Conservation (phyloP, 2,329 filamentous ascomycete genomes). For the Penicillium polonicum region DNA sequence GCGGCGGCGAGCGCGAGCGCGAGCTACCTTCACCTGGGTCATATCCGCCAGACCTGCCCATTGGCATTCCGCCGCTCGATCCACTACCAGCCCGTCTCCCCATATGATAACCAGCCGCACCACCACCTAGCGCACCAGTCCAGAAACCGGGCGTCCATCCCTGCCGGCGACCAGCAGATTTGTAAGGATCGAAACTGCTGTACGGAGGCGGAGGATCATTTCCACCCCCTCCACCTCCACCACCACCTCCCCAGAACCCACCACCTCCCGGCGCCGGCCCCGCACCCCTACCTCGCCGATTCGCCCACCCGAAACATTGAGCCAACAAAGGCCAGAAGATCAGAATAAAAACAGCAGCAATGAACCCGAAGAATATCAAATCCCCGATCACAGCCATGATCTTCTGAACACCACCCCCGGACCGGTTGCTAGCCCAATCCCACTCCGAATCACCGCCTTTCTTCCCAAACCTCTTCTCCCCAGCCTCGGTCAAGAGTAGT, state of each 20-base stretch:
- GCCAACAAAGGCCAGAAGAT: slow-evolving; percentile 29
- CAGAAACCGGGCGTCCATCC: slow-evolving; percentile 50
- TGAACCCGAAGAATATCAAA: slow-evolving; percentile 37
- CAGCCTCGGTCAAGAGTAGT: slow-evolving; percentile 71
- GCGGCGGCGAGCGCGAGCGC: slow-evolving; percentile 32
- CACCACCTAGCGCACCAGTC: slow-evolving; percentile 46
- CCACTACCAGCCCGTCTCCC: slow-evolving; percentile 31
- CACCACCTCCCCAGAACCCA: slow-evolving; percentile 33
- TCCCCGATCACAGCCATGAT: slow-evolving; percentile 22
- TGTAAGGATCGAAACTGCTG: slow-evolving; percentile 28
- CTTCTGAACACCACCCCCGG: background rate
- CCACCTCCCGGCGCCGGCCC: slow-evolving; percentile 19
- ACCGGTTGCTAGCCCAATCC: slow-evolving; percentile 15
- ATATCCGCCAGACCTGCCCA: slow-evolving; percentile 16
- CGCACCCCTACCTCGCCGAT: slow-evolving; percentile 22
- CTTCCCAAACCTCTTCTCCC: slow-evolving; percentile 68
- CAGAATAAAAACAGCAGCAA: slow-evolving; percentile 29
- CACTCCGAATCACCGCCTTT: slow-evolving; percentile 40
- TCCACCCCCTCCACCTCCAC: slow-evolving; percentile 36
- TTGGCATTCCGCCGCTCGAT: slow-evolving; percentile 15
- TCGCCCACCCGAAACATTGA: slow-evolving; percentile 25
- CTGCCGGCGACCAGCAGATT: slow-evolving; percentile 16
- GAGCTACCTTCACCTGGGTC: slow-evolving; percentile 38
- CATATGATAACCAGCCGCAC: slow-evolving; percentile 43
- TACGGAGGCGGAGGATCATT: slow-evolving; percentile 44